phyloP scores from a whole-genome alignment of 176 grass and related monocot species.

The Rhynchospora breviuscula region DNA sequence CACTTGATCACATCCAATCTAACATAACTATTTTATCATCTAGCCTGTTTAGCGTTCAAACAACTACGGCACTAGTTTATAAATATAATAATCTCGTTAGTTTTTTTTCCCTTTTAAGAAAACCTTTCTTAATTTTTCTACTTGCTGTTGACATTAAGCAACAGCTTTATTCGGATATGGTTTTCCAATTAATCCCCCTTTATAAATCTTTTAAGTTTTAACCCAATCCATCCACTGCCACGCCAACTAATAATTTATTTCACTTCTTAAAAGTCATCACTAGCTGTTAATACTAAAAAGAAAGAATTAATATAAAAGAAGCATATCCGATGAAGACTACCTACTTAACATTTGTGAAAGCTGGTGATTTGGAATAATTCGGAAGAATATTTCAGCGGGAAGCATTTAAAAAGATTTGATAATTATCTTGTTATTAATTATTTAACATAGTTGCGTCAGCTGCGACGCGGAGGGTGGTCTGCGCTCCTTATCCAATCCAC shows the following conservation, averaged over 20 bases:
- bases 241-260: neutral
- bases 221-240: neutral
- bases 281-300: neutral
- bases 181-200: neutral
- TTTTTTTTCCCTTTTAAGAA: neutral
- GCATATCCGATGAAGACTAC: too few species aligned
- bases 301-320: too few species aligned
- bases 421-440: neutral
- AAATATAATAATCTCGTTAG: neutral
- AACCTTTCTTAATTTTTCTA: neutral
- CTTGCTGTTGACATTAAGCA: neutral
- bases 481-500: constrained; percentile 46
- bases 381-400: neutral
- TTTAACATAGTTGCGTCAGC: constrained; percentile 6
- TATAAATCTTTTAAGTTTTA: neutral
- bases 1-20: neutral
- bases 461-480: constrained; percentile 52
- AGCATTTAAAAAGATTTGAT: neutral
- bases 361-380: neutral
- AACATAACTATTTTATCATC: neutral
- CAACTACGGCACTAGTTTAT: neutral
- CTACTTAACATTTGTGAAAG: too few species aligned
- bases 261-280: neutral
- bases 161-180: neutral
- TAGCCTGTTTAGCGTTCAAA: neutral